phyloP scores from a whole-genome alignment of 2,329 filamentous ascomycete genomes.

The Dactylellina haptotyla region DNA sequence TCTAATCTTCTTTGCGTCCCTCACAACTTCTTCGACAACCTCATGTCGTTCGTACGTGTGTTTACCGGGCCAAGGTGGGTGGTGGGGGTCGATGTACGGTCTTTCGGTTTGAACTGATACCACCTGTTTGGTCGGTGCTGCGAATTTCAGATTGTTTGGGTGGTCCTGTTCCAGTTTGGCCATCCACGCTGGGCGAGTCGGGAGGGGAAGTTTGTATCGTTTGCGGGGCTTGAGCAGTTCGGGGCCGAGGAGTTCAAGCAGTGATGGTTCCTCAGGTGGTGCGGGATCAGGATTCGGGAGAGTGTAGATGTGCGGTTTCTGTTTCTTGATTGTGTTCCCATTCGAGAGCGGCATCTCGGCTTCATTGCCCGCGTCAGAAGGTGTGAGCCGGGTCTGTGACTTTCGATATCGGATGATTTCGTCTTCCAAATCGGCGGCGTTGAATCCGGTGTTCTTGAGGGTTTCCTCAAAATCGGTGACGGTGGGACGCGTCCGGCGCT shows the following conservation, averaged over 20 bases:
- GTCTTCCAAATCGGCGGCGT: constrained; percentile 53
- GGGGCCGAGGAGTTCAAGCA: constrained; percentile 55
- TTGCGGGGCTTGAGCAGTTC: constrained; percentile 55
- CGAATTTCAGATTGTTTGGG: constrained; percentile 64
- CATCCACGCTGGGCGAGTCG: constrained; percentile 40
- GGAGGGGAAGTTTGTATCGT: constrained; percentile 36
- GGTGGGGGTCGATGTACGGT: constrained; percentile 69
- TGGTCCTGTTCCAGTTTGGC: constrained; percentile 55
- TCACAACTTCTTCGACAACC: constrained; percentile 69
- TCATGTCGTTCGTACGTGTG: constrained; percentile 73
- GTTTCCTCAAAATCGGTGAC: constrained; percentile 58
- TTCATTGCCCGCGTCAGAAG: background rate
- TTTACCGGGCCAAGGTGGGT: constrained; percentile 71
- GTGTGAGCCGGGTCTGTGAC: background rate
- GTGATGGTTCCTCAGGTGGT: constrained; percentile 41
- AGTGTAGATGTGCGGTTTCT: constrained; percentile 38
- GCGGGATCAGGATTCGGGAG: constrained; percentile 48
- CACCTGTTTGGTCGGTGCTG: constrained; percentile 65
- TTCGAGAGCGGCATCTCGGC: constrained; percentile 14
- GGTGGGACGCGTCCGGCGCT: constrained; percentile 58
- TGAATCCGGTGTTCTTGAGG: constrained; percentile 51
- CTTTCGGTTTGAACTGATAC: constrained; percentile 63
- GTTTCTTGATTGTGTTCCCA: background rate
- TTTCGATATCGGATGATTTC: constrained; percentile 55
- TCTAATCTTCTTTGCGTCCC: constrained; percentile 69